Base-by-base conservation (phyloP, 371 early-diverging fungal genomes). In the Mucor velutinosus region DNA sequence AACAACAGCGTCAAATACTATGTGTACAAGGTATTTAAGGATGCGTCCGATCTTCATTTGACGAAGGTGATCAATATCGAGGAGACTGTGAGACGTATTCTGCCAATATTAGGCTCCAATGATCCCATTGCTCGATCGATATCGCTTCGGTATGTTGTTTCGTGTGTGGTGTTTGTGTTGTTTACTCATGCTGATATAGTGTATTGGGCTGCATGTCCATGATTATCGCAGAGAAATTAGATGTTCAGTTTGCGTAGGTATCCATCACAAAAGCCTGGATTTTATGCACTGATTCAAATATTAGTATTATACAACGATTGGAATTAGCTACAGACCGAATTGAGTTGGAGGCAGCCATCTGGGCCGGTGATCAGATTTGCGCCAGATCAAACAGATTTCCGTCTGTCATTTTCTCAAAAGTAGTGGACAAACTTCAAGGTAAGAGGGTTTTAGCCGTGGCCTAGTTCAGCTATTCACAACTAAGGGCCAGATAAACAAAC, bases 171-270 rank as follows among this genome's bases (percentile, higher is more conserved):
- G 37, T 37, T 37, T 37, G 1, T 15, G 21, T 30, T 1, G 37
- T 21, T 23, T 58, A 19, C 58, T 33, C 21, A 33, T 33, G 25
- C 33, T 27, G 15, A 5, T 12, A 11, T 70, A 88, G 88, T 19
- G 75, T 84, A 0, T 72, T 88, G 25, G 88, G 88, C 5, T 82
- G 84, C 62, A 83, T 88, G 81, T 83, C 88, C 0, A 74, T 78
- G 41, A 85, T 88, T 43, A 78, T 82, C 30, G 73, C 80, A 11
- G 83, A 85, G 35, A 83, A 86, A 23, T 59, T 86, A 10, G 86
- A 86, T 64, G 85, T 86, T 21, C 86, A 88, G 35, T 80, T 79
- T 76, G 83, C 80, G 88, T 88, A 85, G 64, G n/a, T 27, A 3
- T 3, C 5, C n/a, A 19, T 47, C 1, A 32, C 15, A 14, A 56